These are phyloP conservation scores for Kluyveromyces aestuarii DNA, from an alignment of 805 yeast species.

Conservation along the genomic window DNA sequence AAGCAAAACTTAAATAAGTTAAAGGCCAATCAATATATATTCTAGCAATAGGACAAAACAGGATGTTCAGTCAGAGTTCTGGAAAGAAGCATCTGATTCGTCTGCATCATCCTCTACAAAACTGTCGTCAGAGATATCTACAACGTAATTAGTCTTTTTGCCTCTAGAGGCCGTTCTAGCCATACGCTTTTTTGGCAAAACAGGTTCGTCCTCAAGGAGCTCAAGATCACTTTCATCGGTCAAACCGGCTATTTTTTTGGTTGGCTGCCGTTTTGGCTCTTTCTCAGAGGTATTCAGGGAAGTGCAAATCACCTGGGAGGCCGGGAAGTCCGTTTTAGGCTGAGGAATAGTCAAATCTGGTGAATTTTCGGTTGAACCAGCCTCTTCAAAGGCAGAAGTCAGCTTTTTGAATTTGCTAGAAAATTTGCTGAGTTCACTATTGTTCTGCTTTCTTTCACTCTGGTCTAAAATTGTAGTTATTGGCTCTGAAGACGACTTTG, in stretches of 20 bases:
- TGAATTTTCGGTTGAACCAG: background rate
- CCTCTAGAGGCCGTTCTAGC: constrained; percentile 13
- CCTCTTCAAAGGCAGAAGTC: constrained; percentile 21
- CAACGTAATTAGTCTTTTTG: constrained; percentile 11
- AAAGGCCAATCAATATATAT: too few species aligned
- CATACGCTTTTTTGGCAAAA: constrained; percentile 9
- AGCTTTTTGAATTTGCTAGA: constrained; percentile 26
- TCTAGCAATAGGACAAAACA: background rate
- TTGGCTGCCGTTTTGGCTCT: background rate
- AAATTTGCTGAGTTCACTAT: constrained; percentile 18
- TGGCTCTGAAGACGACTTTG: background rate
- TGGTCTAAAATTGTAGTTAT: background rate
- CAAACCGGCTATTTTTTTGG: constrained; percentile 7
- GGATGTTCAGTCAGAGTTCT: constrained; percentile 2
- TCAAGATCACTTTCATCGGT: constrained; percentile 19
- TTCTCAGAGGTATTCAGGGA: background rate
- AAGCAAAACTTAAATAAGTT: background rate
- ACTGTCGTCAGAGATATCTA: constrained; percentile 23
- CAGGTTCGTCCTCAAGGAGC: constrained; percentile 1
- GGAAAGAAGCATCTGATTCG: constrained; percentile 10
- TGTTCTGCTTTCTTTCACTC: constrained; percentile 8
- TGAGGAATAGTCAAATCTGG: background rate
- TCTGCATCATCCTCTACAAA: constrained; percentile 20
- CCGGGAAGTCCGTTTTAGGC: background rate
- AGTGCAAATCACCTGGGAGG: background rate